Conservation (phyloP, 2,329 filamentous ascomycete genomes). For the Pseudomassariella vexata region DNA sequence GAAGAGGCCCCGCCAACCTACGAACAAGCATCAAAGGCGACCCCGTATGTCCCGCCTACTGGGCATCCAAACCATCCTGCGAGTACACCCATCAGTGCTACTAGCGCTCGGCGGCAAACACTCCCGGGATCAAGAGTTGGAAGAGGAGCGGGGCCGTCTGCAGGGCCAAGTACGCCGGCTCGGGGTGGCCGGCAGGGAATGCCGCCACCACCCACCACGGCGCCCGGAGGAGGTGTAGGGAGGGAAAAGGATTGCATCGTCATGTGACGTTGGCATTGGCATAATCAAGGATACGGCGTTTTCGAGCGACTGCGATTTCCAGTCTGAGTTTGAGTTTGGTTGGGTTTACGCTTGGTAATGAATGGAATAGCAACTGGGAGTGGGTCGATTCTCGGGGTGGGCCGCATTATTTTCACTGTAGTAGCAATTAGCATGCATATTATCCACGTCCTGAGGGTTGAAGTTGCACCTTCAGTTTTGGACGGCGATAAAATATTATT, state of each 20-base stretch:
- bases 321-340: no score
- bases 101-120: constrained; percentile 12
- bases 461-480: no score
- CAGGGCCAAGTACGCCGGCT: constrained; percentile 14
- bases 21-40: constrained; percentile 48
- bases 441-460: no score
- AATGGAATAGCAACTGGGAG: no score
- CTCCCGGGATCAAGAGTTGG: constrained; percentile 6
- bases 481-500: no score
- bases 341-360: no score
- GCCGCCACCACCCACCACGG: constrained; percentile 10
- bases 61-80: constrained; percentile 44
- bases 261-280: no score
- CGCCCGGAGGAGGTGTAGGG: constrained; percentile 8
- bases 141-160: constrained; percentile 12
- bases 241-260: constrained; percentile 22
- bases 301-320: no score
- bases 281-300: no score
- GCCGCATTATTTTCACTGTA: no score
- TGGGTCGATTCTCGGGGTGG: no score
- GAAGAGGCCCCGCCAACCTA: constrained; percentile 54
- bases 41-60: constrained; percentile 44
- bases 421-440: no score
- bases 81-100: constrained; percentile 27
- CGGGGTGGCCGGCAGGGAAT: constrained; percentile 31